phyloP scores from a whole-genome alignment of 2,329 filamentous ascomycete species.

The Colletotrichum euphorbiae region DNA sequence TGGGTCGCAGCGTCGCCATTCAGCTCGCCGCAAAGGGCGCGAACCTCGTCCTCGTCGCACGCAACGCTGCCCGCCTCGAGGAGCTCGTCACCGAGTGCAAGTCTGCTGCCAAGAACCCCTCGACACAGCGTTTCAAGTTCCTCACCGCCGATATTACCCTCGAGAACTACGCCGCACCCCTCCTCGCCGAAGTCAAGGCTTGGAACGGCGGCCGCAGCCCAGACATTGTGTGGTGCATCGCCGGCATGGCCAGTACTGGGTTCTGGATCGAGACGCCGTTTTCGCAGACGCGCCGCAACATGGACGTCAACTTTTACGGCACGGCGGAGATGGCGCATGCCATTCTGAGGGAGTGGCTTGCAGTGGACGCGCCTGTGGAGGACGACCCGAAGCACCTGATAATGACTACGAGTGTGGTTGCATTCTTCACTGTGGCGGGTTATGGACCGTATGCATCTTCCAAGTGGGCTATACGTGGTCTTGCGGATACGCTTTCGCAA shows the following conservation, averaged over 20 bases:
- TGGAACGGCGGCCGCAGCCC: constrained; percentile 83
- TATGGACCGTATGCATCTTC: constrained; percentile 86
- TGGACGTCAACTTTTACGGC: constrained; percentile 94
- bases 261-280: constrained; percentile 83
- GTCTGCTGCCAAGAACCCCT: constrained; percentile 72
- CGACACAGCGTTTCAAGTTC: constrained; percentile 81
- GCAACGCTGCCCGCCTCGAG: constrained; percentile 80
- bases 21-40: constrained; percentile 86
- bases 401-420: constrained; percentile 83
- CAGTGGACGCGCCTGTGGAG: constrained; percentile 57
- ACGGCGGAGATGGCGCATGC: constrained; percentile 88
- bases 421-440: constrained; percentile 81
- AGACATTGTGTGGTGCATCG: constrained; percentile 92
- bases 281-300: constrained; percentile 76
- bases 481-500: constrained; percentile 85
- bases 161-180: constrained; percentile 73
- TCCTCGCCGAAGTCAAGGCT: constrained; percentile 76
- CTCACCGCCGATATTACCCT: constrained; percentile 85
- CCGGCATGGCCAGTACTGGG: constrained; percentile 78
- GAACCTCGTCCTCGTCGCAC: constrained; percentile 86
- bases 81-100: constrained; percentile 70
- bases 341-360: constrained; percentile 80
- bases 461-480: constrained; percentile 85
- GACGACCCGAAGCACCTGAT: constrained; percentile 79
- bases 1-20: constrained; percentile 82